Conservation (phyloP, 208 protist genomes). For the Acanthamoeba royreba region DNA sequence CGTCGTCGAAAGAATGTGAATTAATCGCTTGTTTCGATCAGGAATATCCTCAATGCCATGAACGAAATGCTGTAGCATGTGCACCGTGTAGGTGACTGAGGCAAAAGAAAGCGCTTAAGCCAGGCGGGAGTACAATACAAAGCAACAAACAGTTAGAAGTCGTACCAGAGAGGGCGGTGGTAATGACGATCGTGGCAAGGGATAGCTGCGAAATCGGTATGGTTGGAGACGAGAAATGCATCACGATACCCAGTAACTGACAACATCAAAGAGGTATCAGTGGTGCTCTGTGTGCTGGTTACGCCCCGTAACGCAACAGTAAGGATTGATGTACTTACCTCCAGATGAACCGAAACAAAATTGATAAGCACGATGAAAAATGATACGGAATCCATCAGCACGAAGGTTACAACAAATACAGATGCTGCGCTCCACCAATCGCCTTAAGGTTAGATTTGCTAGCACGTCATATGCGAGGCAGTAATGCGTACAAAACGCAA, state of each 20-base stretch:
- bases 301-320: not conserved
- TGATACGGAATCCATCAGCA: not conserved
- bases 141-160: not conserved
- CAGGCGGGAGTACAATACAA: not conserved
- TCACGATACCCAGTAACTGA: slow-evolving; percentile 1
- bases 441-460: too few species aligned
- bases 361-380: slow-evolving; percentile 16
- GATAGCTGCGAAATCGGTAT: slow-evolving; percentile 1
- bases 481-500: not conserved
- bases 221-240: not conserved
- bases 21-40: not conserved
- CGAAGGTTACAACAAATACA: slow-evolving; percentile 18
- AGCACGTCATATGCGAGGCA: too few species aligned
- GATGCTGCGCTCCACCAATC: not conserved
- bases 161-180: not conserved
- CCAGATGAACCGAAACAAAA: not conserved
- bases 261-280: not conserved
- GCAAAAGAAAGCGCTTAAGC: not conserved
- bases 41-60: not conserved
- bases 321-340: not conserved
- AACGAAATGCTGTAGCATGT: not conserved
- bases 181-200: slow-evolving; percentile 26
- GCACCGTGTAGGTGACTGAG: slow-evolving; percentile 26
- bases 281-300: too few species aligned
- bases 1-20: not conserved